Base-by-base conservation (phyloP, 208 protist species). In the Wallacemonas rigidus region DNA sequence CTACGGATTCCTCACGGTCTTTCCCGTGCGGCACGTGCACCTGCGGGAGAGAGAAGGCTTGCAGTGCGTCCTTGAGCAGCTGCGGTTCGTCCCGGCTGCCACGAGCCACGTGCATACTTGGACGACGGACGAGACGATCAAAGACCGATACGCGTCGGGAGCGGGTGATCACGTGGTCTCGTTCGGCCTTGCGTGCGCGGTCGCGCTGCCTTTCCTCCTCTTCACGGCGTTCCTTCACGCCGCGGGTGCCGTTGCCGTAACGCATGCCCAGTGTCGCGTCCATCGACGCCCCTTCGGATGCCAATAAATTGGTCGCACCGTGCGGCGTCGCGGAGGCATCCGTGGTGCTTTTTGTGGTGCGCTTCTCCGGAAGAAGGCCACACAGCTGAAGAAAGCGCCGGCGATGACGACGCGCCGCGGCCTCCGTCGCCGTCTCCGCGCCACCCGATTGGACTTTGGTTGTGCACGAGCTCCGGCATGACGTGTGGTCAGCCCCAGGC, bases 351-450 rank as follows among this genome's bases (percentile, higher is more conserved):
- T 14, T 35, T 0, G 9, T 63, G 26, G 36, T 5, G 6, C 60
- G 40, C 43, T 45, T 65, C 43, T 45, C 41, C 12, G 60, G 60
- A 3, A 45, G 41, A 4, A 11, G 36, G 15, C 67, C 67, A 40
- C 67, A 71, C 26, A 71, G 67, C 51, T 71, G 6, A 0, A 71
- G 39, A 36, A 71, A 71, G 48, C 67, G 67, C 12, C 48, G 67
- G 67, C 61, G 67, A 26, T 65, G 60, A 12, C 60, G 60, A 3
- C 60, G 38, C n/a, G 60, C 60, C 38, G 44, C 60, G 3, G 40
- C 43, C 12, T 51, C 60, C 8, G 41, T 6, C 41, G 15, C 12
- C 40, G 60, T 50, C 43, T 50, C 60, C 6, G 5, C 9, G 40
- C 43, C 8, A n/a, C n/a, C 60, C 8, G 40, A 12, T 11, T 4